Evolutionary conservation across 208 protist genomes (phyloP).

Genomic region (Entamoeba dispar): DNA sequence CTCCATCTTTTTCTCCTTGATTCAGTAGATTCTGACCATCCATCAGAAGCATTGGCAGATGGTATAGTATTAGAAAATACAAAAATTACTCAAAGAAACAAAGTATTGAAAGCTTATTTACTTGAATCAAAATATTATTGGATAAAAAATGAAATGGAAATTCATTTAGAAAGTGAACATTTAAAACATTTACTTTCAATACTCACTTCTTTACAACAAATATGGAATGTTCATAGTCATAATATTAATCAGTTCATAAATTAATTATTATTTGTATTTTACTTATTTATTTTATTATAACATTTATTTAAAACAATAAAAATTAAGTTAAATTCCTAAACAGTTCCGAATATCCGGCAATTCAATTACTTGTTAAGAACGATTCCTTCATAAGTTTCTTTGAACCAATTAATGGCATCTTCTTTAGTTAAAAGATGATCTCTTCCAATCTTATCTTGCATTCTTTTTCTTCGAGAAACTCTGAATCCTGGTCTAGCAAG

Average conservation of each 20-base stretch:
- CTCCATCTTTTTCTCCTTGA: neutral
- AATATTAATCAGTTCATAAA: neutral
- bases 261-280: neutral
- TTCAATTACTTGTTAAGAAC: neutral
- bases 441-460: constrained; percentile 41
- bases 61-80: neutral
- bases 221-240: neutral
- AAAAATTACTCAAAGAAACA: neutral
- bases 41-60: neutral
- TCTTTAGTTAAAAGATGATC: neutral
- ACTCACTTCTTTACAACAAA: neutral
- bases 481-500: constrained; percentile 76
- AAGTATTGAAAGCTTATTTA: neutral
- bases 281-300: neutral
- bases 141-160: neutral
- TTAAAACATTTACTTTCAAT: neutral
- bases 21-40: neutral
- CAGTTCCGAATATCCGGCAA: neutral
- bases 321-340: neutral
- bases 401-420: neutral
- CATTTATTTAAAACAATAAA: neutral
- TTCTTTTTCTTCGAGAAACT: constrained; percentile 48
- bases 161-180: neutral
- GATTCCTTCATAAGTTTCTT: neutral
- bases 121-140: neutral